phyloP scores from a whole-genome alignment of 345 rosid species.

The Excoecaria agallocha region DNA sequence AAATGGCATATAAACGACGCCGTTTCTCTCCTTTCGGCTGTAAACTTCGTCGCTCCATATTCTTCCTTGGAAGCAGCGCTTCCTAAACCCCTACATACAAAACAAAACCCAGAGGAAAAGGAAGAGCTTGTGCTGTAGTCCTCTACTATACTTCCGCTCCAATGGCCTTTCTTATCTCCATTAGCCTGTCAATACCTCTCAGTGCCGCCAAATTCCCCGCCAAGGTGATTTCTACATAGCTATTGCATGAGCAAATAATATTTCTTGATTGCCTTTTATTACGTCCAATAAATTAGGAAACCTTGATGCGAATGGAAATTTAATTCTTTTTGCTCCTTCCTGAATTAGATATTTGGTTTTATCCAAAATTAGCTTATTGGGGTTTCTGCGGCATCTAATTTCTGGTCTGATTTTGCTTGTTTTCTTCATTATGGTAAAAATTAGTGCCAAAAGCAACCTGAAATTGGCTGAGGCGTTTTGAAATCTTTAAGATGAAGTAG shows the following conservation, averaged over 20 bases:
- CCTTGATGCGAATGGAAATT: not conserved
- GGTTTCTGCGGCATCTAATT: not conserved
- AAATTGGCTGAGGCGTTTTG: not conserved
- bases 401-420: constrained; percentile 2
- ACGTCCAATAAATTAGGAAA: not conserved
- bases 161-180: constrained; percentile 29
- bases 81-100: not conserved
- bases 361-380: not conserved
- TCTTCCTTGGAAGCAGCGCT: not conserved
- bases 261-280: not conserved
- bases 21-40: not conserved
- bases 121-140: not conserved
- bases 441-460: not conserved
- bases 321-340: not conserved
- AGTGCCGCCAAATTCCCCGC: not conserved
- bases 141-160: not conserved
- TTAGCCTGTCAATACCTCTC: constrained; percentile 18
- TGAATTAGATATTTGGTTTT: not conserved
- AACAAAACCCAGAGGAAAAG: not conserved
- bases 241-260: not conserved
- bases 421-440: not conserved
- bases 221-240: constrained; percentile 19
- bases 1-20: constrained; percentile 3
- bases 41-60: not conserved
- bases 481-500: not conserved